phyloP scores from a whole-genome alignment of 257 asterid genomes.

The Salvia hispanica region DNA sequence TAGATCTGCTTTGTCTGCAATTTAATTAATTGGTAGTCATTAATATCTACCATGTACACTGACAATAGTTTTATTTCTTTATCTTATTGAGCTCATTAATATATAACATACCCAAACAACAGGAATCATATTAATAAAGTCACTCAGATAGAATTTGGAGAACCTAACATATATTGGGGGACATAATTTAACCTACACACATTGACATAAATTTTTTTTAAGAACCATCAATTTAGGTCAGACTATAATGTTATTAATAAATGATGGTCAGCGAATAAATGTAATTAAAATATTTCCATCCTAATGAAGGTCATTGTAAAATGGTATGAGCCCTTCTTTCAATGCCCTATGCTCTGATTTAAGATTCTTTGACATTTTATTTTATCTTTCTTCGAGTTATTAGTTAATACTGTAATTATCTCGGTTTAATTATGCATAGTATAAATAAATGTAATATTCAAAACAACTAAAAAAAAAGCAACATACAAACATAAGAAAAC shows the following conservation, averaged over 20 bases:
- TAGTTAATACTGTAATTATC: too few relatives aligned
- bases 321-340: constrained; percentile 8
- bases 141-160: constrained; percentile 24
- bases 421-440: too few relatives aligned
- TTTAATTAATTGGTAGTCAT: constrained; percentile 30
- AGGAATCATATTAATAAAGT: constrained; percentile 25
- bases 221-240: not conserved
- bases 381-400: too few relatives aligned
- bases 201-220: not conserved
- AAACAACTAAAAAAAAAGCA: too few relatives aligned
- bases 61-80: constrained; percentile 30
- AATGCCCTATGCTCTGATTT: constrained; percentile 26
- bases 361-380: not conserved
- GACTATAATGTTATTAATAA: not conserved
- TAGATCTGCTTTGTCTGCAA: constrained; percentile 4
- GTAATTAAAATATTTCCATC: constrained; percentile 14
- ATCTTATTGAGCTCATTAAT: not conserved
- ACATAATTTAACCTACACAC: constrained; percentile 9
- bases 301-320: constrained; percentile 17
- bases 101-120: not conserved
- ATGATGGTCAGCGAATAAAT: constrained; percentile 25
- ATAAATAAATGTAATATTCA: too few relatives aligned
- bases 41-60: constrained; percentile 29
- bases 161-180: not conserved
- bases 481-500: too few relatives aligned